Evolutionary conservation across 441 rosid genomes (phyloP), one percentile per base, ranked within the genome.

Genomic region (Erodium texanum): DNA sequence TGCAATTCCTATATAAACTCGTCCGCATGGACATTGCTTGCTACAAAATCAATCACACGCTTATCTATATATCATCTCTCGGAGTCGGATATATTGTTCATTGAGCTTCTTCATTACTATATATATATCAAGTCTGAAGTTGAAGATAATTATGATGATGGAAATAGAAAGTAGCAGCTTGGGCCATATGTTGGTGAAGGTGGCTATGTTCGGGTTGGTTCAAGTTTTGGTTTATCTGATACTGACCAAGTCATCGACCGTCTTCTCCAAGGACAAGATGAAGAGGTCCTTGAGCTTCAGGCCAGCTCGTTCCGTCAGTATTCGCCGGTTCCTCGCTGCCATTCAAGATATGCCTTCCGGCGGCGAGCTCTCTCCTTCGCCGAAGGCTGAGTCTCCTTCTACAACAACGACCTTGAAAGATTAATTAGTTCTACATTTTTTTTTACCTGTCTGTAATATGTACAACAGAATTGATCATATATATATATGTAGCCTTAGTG

Each of bases 181-280:
- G 58, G 76, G 63, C 7, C 86, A 82, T 16, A 70, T 74, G 68
- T 63, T 82, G 64, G 3, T 83, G 72, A 84, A 82, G 81, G 70
- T 83, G 67, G 71, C 38, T 11, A 7, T 83, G 77, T 86, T 84
- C 59, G 66, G 70, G n/a, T 0, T 80, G 41, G 88, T 86, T 0
- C 90, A 86, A 70, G 80, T 68, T 2, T 66, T 86, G 76, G 84
- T 86, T 24, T 86, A 79, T 69, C 66, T 84, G 56, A 83, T 86
- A 24, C 85, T 84, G 14, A 74, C 85, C 18, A 78, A 81, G 1
- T 86, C 91, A 23, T 84, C 91, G 5, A 73, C 78, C 66, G 27
- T 84, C 24, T 86, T 86, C 83, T 83, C 87, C 65, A 69, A 73
- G 16, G 66, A 71, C 29, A 74, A 69, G 19, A 27, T 0, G 62